phyloP scores from a whole-genome alignment of 2,329 filamentous ascomycete species.

The Aspergillus costaricaensis region DNA sequence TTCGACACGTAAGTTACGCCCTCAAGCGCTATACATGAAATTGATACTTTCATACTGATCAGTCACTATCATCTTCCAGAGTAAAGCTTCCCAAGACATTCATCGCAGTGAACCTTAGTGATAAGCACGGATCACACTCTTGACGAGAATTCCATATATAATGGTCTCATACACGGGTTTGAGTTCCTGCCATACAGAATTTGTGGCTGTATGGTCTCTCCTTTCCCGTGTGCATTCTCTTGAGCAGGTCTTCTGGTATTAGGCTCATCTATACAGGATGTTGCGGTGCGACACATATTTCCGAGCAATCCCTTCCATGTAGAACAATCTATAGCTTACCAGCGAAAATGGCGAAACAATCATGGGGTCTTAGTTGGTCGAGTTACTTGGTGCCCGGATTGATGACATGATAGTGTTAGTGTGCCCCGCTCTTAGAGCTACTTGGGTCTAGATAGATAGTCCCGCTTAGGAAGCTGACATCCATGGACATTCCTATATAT shows the following conservation, averaged over 20 bases:
- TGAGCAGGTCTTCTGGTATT: no score
- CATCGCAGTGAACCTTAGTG: conserved; percentile 54
- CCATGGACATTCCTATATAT: no score
- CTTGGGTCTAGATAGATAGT: no score
- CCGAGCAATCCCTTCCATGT: not conserved
- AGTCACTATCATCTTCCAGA: conserved; percentile 25
- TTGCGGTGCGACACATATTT: not conserved
- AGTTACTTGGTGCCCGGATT: not conserved
- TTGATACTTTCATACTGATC: conserved; percentile 10
- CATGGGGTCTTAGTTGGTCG: not conserved
- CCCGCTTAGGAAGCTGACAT: no score
- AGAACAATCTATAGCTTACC: not conserved
- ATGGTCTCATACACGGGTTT: not conserved
- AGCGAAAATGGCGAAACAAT: not conserved
- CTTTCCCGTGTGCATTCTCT: not conserved
- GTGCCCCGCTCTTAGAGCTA: not conserved
- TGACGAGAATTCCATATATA: not conserved
- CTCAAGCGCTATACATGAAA: not conserved
- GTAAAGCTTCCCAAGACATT: conserved; percentile 56
- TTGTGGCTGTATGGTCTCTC: not conserved
- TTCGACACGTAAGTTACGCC: conserved; percentile 77
- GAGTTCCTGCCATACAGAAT: not conserved
- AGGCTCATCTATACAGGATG: not conserved
- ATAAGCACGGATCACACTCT: conserved; percentile 45
- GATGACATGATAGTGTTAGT: not conserved